Percentiles rank a stretch among this genome's conserved stretches.
phyloP scores from a whole-genome alignment of 2,329 filamentous ascomycete species.

The Coniochaeta prunicola region DNA sequence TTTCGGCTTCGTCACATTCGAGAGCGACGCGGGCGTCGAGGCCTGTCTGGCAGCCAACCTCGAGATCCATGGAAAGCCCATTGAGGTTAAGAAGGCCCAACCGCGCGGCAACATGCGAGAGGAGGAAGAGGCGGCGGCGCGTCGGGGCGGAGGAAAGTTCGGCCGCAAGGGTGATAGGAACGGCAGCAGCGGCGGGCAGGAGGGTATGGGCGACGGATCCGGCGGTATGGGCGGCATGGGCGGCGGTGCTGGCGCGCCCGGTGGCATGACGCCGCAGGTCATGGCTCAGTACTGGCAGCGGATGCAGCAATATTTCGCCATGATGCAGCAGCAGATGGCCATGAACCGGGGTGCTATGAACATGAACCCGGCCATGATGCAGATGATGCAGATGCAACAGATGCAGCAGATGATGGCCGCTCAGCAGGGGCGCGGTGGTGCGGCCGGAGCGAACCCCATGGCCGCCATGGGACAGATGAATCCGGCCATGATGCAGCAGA shows the following conservation, averaged over 20 bases:
- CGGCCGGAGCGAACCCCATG: slow-evolving; percentile 25
- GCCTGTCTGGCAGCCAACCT: slow-evolving; percentile 78
- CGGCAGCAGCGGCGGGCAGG: slow-evolving; percentile 22
- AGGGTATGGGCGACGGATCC: slow-evolving; percentile 24
- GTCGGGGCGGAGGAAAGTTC: slow-evolving; percentile 44
- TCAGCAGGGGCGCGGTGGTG: slow-evolving; percentile 19
- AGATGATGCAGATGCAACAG: slow-evolving; percentile 66
- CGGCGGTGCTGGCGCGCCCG: slow-evolving; percentile 21
- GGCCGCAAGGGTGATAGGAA: slow-evolving; percentile 26
- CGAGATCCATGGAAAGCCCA: slow-evolving; percentile 90
- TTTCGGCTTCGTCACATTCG: slow-evolving; percentile 97
- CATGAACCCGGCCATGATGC: slow-evolving; percentile 70
- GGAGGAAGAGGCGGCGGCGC: slow-evolving; percentile 67
- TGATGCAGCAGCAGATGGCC: slow-evolving; percentile 91
- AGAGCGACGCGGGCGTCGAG: slow-evolving; percentile 91
- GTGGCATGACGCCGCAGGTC: slow-evolving; percentile 86
- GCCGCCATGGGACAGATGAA: slow-evolving; percentile 34
- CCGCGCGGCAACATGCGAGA: slow-evolving; percentile 90
- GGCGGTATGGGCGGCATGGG: slow-evolving; percentile 20
- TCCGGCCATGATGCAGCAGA: slow-evolving; percentile 49
- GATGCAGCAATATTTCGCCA: slow-evolving; percentile 94
- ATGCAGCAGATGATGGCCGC: slow-evolving; percentile 44
- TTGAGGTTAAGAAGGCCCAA: slow-evolving; percentile 97
- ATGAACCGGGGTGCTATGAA: slow-evolving; percentile 56
- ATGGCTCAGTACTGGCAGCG: slow-evolving; percentile 98